Evolutionary conservation across 2,329 filamentous ascomycete genomes (phyloP).

Genomic region (Calonectria montana): DNA sequence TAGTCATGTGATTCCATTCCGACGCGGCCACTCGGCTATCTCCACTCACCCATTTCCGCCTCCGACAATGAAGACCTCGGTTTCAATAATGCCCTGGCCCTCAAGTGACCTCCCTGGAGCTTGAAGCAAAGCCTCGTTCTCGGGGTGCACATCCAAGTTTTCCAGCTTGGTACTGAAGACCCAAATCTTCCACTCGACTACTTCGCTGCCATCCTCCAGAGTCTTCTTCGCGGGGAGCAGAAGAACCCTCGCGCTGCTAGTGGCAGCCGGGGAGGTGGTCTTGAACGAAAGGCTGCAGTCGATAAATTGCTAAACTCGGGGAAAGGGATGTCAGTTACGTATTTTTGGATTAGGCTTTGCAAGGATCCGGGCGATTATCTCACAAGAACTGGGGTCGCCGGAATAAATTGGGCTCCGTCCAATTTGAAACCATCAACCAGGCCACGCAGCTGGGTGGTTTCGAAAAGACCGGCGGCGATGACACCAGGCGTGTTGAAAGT

Average conservation of each 20-base stretch:
- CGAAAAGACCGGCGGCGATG: background rate
- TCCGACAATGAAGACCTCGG: constrained; percentile 26
- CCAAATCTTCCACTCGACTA: constrained; percentile 30
- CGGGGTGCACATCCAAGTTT: constrained; percentile 16
- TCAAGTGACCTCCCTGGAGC: background rate
- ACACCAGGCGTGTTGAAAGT: constrained; percentile 9
- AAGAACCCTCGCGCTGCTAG: constrained; percentile 10
- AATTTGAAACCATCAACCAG: constrained; percentile 6
- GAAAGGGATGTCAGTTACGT: background rate
- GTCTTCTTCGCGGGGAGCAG: constrained; percentile 15
- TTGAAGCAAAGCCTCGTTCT: constrained; percentile 15
- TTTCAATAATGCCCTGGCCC: background rate
- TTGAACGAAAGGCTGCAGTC: constrained; percentile 16
- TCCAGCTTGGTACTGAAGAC: constrained; percentile 29
- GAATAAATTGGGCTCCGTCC: constrained; percentile 21
- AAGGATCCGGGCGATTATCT: background rate
- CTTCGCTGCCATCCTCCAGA: background rate
- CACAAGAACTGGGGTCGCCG: constrained; percentile 25
- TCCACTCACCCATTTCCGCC: constrained; percentile 29
- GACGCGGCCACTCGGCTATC: background rate
- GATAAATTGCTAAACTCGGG: constrained; percentile 25
- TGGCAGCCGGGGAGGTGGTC: constrained; percentile 8
- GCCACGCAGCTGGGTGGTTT: background rate
- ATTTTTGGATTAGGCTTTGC: background rate
- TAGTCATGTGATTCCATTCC: background rate